A percentile compares a stretch with the other conserved stretches of the same genome.
These are phyloP conservation scores for Xylaria sp. DNA, from an alignment of 2,329 filamentous ascomycete genomes.

Conservation along the genomic window DNA sequence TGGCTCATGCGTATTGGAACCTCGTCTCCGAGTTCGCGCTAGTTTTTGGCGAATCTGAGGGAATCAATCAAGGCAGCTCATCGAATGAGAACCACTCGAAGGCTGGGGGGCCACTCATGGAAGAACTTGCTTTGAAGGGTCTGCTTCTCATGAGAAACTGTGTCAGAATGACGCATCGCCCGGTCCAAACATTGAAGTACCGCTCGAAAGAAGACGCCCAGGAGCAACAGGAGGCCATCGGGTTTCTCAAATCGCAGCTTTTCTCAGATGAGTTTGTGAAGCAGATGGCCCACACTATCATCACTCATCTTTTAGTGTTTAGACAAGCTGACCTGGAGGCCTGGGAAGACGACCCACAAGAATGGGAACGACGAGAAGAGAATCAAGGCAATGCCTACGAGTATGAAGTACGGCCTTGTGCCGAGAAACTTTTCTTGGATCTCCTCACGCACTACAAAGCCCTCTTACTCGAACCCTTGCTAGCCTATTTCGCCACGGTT, in stretches of 20 bases:
- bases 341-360: constrained; percentile 95
- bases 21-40: constrained; percentile 81
- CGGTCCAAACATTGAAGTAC: constrained; percentile 85
- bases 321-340: constrained; percentile 84
- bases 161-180: constrained; percentile 84
- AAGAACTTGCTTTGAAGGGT: constrained; percentile 85
- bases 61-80: constrained; percentile 60
- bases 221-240: constrained; percentile 77
- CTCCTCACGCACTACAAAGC: constrained; percentile 89
- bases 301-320: constrained; percentile 90
- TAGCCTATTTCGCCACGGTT: constrained; percentile 84
- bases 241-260: constrained; percentile 76
- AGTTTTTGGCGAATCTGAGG: constrained; percentile 72
- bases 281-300: constrained; percentile 84
- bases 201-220: constrained; percentile 77
- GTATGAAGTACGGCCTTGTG: constrained; percentile 90
- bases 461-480: constrained; percentile 79
- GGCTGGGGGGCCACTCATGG: constrained; percentile 72
- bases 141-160: constrained; percentile 85
- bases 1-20: constrained; percentile 87
- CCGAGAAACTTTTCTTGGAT: constrained; percentile 93
- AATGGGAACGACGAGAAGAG: constrained; percentile 93
- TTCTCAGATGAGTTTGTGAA: constrained; percentile 81
- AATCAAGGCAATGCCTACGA: constrained; percentile 87
- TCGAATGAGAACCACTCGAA: constrained; percentile 60